Base-by-base conservation (phyloP, 1,284 basidiomycete species). In the Cryptococcus hybrid region DNA sequence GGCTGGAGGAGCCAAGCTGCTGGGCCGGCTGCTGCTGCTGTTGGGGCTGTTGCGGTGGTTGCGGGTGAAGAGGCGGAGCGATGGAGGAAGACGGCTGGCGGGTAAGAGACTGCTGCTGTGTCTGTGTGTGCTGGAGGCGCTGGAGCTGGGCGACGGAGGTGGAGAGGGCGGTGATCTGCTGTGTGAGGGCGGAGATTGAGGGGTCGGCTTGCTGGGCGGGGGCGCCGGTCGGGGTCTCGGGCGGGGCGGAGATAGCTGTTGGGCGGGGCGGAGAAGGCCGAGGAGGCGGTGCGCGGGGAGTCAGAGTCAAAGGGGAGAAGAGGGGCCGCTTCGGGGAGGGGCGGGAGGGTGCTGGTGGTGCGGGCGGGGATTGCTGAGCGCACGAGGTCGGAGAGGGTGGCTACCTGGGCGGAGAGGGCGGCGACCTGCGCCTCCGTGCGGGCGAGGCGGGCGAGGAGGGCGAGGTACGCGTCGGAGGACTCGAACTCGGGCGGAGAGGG, bases 111-210 rank as follows among this genome's bases (percentile, higher is more conserved):
- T 47, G 43, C 18, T 18, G 18, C 55, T 63, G 58, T 55, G 63
- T 34, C 54, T 64, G 60, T 7, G 60, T 53, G 55, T 69, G 67
- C 30, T 71, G 69, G n/a, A 70, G 58, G 0, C 68, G 60, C 54
- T 71, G 66, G 9, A 92, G 81, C 73, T 92, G 90, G 13, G 89
- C 88, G 47, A 93, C 89, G 9, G 89, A 90, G 0, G 87, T 86
- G 30, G 89, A 92, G 60, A 93, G 80, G 8, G 87, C 88, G 65
- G 87, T 88, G 55, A 92, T 80, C 51, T 89, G 85, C 69, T 89
- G 88, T 9, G 88, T 88, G 40, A 93, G 88, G 47, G 85, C 84
- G 7, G 84, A 80, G 59, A 92, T 52, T 3, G 56, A 35, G 3
- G 56, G 36, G 49, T 57, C 51, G 18, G 18, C 18, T 15, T 44